phyloP scores from a whole-genome alignment of 768 basidiomycete species.

The Epithele typhae region DNA sequence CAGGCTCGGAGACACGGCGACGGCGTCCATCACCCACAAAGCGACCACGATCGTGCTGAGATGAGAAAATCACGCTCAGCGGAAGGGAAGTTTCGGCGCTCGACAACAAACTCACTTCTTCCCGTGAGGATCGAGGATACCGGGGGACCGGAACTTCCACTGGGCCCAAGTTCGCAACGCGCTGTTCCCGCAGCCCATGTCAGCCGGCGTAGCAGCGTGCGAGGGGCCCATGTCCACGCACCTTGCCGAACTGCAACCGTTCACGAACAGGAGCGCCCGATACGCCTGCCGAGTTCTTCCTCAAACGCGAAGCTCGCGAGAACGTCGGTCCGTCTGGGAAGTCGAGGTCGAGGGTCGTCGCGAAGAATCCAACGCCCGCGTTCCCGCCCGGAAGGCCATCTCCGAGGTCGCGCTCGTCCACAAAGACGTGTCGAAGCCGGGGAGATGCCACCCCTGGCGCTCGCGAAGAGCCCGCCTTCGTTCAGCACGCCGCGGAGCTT shows the following conservation, averaged over 20 bases:
- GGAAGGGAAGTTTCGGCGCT: background rate
- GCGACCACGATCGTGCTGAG: slow-evolving; percentile 46
- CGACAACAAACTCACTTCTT: slow-evolving; percentile 48
- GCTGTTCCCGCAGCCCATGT: slow-evolving; percentile 7
- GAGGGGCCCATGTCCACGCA: too few species aligned
- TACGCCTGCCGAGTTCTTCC: slow-evolving; percentile 54
- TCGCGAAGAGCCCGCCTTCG: slow-evolving; percentile 42
- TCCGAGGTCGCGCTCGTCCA: slow-evolving; percentile 54
- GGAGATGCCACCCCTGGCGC: slow-evolving; percentile 45
- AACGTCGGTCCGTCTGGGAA: slow-evolving; percentile 61
- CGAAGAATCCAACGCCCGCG: slow-evolving; percentile 80
- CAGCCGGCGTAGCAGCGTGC: too few species aligned
- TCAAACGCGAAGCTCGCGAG: slow-evolving; percentile 72
- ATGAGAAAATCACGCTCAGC: background rate
- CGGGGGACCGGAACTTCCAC: slow-evolving; percentile 78
- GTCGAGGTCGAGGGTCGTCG: slow-evolving; percentile 63
- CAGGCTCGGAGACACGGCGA: slow-evolving; percentile 46
- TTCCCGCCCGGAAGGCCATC: slow-evolving; percentile 50
- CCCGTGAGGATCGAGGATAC: slow-evolving; percentile 71
- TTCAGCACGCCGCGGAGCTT: slow-evolving; percentile 47
- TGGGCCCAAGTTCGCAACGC: slow-evolving; percentile 45
- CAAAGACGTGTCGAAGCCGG: slow-evolving; percentile 54
- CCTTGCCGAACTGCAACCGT: slow-evolving; percentile 94
- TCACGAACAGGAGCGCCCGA: slow-evolving; percentile 70
- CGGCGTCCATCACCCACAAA: slow-evolving; percentile 60